Evolutionary conservation across 257 asterid genomes (phyloP).

Genomic region (Solanum chmielewskii): DNA sequence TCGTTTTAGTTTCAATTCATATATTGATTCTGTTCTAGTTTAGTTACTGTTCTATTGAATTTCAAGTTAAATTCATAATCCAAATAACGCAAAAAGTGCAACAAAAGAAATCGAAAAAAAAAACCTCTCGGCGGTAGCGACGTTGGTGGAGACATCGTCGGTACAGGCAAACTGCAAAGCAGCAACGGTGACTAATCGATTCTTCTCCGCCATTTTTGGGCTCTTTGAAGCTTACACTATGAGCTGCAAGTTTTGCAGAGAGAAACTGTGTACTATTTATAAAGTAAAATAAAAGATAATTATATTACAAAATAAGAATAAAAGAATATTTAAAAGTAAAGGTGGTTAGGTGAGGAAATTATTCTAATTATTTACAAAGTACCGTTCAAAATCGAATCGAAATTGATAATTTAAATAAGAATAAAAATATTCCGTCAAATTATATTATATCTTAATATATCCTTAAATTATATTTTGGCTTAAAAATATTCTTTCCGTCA

Average conservation of each 20-base stretch:
- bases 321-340: background rate
- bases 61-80: no score
- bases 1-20: no score
- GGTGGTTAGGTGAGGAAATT: background rate
- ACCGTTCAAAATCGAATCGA: rapidly evolving
- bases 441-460: no score
- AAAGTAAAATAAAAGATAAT: background rate
- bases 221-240: background rate
- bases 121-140: slow-evolving; percentile 73
- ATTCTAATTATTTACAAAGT: no score
- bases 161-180: slow-evolving; percentile 89
- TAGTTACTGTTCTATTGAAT: no score
- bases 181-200: slow-evolving; percentile 47
- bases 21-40: no score
- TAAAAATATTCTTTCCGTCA: no score
- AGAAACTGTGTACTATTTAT: background rate
- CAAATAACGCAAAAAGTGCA: background rate
- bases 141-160: slow-evolving; percentile 73
- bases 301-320: background rate
- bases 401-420: no score
- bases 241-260: background rate
- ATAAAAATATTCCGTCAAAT: no score
- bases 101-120: background rate
- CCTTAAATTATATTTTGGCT: no score
- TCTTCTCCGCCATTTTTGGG: slow-evolving; percentile 28